Conservation (phyloP, 164 flowering plant genomes). For the Protea cynaroides region DNA sequence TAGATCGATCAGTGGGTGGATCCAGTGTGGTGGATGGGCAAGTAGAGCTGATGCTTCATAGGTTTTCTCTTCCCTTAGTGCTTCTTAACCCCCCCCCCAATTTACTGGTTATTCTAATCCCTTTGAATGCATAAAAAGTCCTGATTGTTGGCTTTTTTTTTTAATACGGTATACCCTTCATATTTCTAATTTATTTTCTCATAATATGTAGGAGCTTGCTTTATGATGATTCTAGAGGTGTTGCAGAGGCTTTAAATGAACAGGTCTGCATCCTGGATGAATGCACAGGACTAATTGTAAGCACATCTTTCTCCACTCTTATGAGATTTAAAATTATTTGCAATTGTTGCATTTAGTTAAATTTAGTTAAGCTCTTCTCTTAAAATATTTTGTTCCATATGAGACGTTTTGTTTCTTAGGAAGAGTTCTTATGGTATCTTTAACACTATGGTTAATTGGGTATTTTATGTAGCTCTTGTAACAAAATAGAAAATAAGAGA, state of each 20-base stretch:
- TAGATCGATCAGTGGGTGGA: slow-evolving; percentile 91
- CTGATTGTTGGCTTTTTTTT: neutral
- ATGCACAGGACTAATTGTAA: slow-evolving; percentile 81
- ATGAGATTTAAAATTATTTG: too few species aligned
- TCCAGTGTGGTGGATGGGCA: slow-evolving; percentile 85
- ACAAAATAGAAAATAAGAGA: too few species aligned
- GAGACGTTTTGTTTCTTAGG: too few species aligned
- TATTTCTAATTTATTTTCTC: slow-evolving; percentile 1
- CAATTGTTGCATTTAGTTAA: too few species aligned
- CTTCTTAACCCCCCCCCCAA: neutral
- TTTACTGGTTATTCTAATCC: too few species aligned
- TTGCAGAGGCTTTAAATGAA: slow-evolving; percentile 87
- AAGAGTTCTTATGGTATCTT: too few species aligned
- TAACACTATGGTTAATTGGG: too few species aligned
- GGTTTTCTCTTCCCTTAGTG: slow-evolving; percentile 32
- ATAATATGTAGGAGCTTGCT: slow-evolving; percentile 57
- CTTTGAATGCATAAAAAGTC: too few species aligned
- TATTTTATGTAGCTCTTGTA: too few species aligned
- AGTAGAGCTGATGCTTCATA: slow-evolving; percentile 90
- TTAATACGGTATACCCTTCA: neutral
- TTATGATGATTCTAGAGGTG: slow-evolving; percentile 89
- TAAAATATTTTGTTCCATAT: too few species aligned
- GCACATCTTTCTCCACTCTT: slow-evolving; percentile 16
- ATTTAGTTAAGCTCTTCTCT: too few species aligned
- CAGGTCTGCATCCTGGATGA: slow-evolving; percentile 47